Evolutionary conservation across 768 basidiomycete species (phyloP).

Genomic region (Rhodotorula toruloides): DNA sequence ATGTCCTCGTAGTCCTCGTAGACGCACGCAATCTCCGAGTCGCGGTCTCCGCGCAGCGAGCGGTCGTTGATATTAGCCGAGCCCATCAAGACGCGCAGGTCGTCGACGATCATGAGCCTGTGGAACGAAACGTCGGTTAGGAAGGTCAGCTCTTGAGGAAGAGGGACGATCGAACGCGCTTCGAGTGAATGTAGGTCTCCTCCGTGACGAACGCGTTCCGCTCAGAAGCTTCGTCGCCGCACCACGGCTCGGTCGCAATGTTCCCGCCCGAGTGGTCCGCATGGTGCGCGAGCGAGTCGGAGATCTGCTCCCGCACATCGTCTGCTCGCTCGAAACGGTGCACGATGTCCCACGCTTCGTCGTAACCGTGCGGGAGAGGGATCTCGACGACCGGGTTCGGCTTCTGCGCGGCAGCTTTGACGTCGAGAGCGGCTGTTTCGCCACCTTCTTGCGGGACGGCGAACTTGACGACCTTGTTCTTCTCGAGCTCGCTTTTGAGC

Average conservation of each 20-base stretch:
- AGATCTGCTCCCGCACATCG: constrained; percentile 59
- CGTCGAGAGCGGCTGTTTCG: constrained; percentile 45
- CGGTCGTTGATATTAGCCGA: constrained; percentile 90
- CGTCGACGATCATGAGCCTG: constrained; percentile 32
- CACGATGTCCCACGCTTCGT: constrained; percentile 66
- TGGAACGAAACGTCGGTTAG: not conserved
- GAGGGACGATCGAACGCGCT: not conserved
- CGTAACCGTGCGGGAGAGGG: constrained; percentile 60
- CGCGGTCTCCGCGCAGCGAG: constrained; percentile 74
- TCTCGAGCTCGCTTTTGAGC: constrained; percentile 12
- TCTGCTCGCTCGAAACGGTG: constrained; percentile 67
- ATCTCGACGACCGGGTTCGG: constrained; percentile 50
- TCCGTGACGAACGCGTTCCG: constrained; percentile 61
- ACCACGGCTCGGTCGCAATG: constrained; percentile 74
- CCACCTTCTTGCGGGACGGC: constrained; percentile 51
- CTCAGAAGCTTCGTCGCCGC: constrained; percentile 78
- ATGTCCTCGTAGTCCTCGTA: constrained; percentile 75
- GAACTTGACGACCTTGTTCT: constrained; percentile 38
- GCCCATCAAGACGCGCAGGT: constrained; percentile 72
- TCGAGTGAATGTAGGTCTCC: constrained; percentile 38
- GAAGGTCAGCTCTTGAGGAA: not conserved
- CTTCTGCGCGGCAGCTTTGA: constrained; percentile 49
- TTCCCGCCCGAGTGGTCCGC: constrained; percentile 60
- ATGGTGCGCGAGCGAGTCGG: constrained; percentile 77
- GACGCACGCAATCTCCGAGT: constrained; percentile 84